Evolutionary conservation across 2,329 filamentous ascomycete genomes (phyloP), one percentile per base, ranked within the genome.

Genomic region (Conoideocrella luteorostrata): DNA sequence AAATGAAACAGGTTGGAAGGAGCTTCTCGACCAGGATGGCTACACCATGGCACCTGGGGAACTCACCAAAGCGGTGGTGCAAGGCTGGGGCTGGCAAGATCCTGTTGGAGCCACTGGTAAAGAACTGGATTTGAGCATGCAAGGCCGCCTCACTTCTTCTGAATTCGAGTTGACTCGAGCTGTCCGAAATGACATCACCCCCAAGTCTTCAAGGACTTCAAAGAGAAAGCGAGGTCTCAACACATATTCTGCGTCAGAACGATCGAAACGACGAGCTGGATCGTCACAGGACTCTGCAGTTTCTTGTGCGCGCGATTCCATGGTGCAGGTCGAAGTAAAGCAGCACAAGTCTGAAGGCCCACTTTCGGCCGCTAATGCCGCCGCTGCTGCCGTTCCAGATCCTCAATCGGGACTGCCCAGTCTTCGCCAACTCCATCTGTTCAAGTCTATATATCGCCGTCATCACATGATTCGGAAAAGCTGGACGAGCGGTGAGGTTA

Each of bases 81-180:
- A 97, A 68, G 93, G 93, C 12, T 98, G 93, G 93, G 93, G 90
- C 12, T 98, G 93, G 89, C 93, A 98, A 61, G 88, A 91, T 58
- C 88, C 90, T 1, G 77, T 80, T 44, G 86, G 85, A 0, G 64
- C 74, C 4, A 78, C 86, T 42, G 88, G 86, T 20, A 88, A 77
- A 44, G 93, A 98, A 63, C 76, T 79, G 46, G 90, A 98, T 59
- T 65, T 96, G 39, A 88, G 86, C 62, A 64, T 72, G 49, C 69
- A 72, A 35, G 73, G 60, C 49, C 71, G 66, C 40, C 62, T 79
- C 41, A 74, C 71, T 4, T 74, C 71, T 4, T 70, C 71, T 5
- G 77, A 81, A 49, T 64, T 68, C 3, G 75, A 80, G 43, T 62
- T 75, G 15, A 66, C 71, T 17, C 66, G 67, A 36, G 51, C 50